These are phyloP conservation scores for Lachnellula cervina DNA, from an alignment of 2,329 filamentous ascomycete genomes.

Conservation along the genomic window DNA sequence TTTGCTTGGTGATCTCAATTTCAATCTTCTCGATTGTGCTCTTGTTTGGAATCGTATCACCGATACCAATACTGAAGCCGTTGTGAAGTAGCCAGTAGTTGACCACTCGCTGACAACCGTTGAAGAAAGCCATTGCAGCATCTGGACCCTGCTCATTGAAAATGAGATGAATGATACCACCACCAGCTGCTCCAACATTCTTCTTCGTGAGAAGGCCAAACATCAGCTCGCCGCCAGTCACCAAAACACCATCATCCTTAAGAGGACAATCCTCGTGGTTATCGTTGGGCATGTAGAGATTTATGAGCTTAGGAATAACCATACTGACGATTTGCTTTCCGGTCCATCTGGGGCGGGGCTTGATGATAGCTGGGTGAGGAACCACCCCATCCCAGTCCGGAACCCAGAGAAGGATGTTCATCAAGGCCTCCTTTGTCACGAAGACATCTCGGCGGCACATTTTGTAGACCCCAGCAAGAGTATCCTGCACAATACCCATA, in stretches of 20 bases:
- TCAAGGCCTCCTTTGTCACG: slow-evolving; percentile 76
- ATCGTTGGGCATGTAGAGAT: slow-evolving; percentile 63
- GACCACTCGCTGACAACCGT: slow-evolving; percentile 88
- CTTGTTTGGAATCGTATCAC: slow-evolving; percentile 75
- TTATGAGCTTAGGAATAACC: slow-evolving; percentile 80
- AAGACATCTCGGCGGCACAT: slow-evolving; percentile 98
- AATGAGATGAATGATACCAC: slow-evolving; percentile 90
- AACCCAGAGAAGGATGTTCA: slow-evolving; percentile 86
- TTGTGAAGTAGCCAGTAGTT: slow-evolving; percentile 85
- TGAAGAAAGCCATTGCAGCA: slow-evolving; percentile 90
- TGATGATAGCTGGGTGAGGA: slow-evolving; percentile 82
- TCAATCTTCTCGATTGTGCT: slow-evolving; percentile 69
- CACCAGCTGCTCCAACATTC: slow-evolving; percentile 81
- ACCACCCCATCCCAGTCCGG: slow-evolving; percentile 96
- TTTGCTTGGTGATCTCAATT: slow-evolving; percentile 68
- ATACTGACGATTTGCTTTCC: slow-evolving; percentile 96
- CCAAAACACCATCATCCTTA: slow-evolving; percentile 72
- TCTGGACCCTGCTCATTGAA: slow-evolving; percentile 90
- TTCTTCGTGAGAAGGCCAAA: slow-evolving; percentile 93
- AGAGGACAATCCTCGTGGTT: slow-evolving; percentile 55
- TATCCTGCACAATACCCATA: slow-evolving; percentile 99
- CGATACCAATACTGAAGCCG: slow-evolving; percentile 94
- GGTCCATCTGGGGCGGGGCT: slow-evolving; percentile 86
- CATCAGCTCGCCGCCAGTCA: slow-evolving; percentile 83
- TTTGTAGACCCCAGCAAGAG: slow-evolving; percentile 94